Evolutionary conservation across 495 filamentous ascomycete genomes (phyloP).

Genomic region (Xeromyces bisporus): DNA sequence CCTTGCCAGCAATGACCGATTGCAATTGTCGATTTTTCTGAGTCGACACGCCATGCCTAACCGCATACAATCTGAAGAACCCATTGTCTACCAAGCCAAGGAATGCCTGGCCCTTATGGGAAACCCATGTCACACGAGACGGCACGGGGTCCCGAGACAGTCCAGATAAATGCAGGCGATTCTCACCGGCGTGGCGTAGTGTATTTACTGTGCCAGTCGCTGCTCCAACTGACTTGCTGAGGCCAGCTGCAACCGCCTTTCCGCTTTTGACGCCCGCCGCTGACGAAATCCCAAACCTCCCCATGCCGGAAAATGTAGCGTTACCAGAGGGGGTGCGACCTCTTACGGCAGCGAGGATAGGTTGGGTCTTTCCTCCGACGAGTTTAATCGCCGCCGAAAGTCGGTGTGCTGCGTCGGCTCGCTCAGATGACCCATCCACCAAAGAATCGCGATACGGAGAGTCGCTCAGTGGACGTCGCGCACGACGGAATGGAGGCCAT

Average conservation of each 20-base stretch:
- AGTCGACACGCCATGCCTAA: slow-evolving; percentile 29
- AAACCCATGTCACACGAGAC: slow-evolving; percentile 26
- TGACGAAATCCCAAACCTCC: slow-evolving; percentile 38
- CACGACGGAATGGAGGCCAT: slow-evolving; percentile 73
- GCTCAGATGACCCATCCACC: slow-evolving; percentile 28
- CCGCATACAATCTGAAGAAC: slow-evolving; percentile 46
- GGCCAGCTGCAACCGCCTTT: slow-evolving; percentile 64
- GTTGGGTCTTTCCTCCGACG: slow-evolving; percentile 38
- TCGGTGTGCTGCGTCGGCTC: slow-evolving; percentile 38
- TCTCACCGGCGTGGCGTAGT: slow-evolving; percentile 68
- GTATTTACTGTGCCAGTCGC: slow-evolving; percentile 63
- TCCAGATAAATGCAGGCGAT: slow-evolving; percentile 57
- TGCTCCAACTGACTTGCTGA: slow-evolving; percentile 69
- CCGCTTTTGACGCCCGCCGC: slow-evolving; percentile 54
- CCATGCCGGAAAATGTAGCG: slow-evolving; percentile 26
- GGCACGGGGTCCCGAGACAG: slow-evolving; percentile 27
- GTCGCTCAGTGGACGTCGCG: slow-evolving; percentile 26
- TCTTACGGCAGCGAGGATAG: slow-evolving; percentile 38
- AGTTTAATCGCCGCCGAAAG: slow-evolving; percentile 47
- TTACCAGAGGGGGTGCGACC: slow-evolving; percentile 33
- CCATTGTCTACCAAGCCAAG: slow-evolving; percentile 24
- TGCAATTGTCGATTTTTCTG: slow-evolving; percentile 31
- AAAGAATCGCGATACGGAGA: slow-evolving; percentile 13
- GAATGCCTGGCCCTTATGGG: slow-evolving; percentile 18
- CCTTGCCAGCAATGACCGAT: slow-evolving; percentile 37